Evolutionary conservation across 2,329 filamentous ascomycete genomes (phyloP), one percentile per base, ranked within the genome.

Genomic region (Xylariaceae sp.): DNA sequence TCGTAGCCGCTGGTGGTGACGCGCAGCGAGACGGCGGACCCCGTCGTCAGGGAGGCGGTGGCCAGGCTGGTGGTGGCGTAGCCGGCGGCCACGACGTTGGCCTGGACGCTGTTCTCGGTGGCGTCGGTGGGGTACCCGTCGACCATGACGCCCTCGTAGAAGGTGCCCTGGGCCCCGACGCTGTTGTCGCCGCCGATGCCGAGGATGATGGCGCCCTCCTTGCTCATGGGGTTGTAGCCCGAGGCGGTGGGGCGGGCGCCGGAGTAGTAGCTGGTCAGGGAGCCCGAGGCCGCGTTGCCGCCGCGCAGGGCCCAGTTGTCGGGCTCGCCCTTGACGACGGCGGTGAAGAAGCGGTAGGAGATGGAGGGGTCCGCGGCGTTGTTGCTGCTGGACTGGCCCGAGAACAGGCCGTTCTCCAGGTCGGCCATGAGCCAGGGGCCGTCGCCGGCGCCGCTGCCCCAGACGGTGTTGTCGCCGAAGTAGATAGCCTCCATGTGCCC

Each of bases 401-500:
- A 80, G 64, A 83, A 85, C 2, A 85, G 63, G 3, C 78, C 77
- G 47, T 85, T 83, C 56, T 85, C 81, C 0, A 85, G 70, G 60
- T 85, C 81, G 0, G 79, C 81, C 79, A 85, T 83, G 50, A 85
- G 57, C 81, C 81, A 85, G 0, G 81, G 81, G 0, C 81, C 80
- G 33, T 51, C 69, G 34, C 79, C 80, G 3, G 74, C 42, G 8
- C 81, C 81, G 7, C 59, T 61, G 15, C 80, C 80, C 75, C 77
- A 82, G 49, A 44, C 44, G 0, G 66, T 78, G 57, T 54, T 72
- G 56, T 66, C 63, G 1, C 81, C 81, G 51, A 71, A 84, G 68
- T 84, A 85, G 43, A 85, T 77, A 41, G 81, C 77, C 55, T 85
- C 81, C 81, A 85, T 85, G 53, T 83, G 79, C 13, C 77, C 81